Evolutionary conservation across 2,329 filamentous ascomycete species (phyloP).

Genomic region (Aspergillus pseudotamarii): DNA sequence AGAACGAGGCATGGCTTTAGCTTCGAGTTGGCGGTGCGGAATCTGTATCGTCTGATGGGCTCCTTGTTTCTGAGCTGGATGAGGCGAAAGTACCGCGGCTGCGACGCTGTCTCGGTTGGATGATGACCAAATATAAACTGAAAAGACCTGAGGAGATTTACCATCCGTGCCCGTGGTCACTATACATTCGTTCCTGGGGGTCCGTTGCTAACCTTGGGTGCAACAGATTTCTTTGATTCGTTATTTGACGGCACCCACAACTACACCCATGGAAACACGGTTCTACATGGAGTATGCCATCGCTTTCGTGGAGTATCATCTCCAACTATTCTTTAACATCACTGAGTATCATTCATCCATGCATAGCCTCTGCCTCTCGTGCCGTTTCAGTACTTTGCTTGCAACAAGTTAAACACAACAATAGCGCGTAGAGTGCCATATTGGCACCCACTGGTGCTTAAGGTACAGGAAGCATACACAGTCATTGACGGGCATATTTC

Average conservation of each 20-base stretch:
- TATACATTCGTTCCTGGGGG: not conserved
- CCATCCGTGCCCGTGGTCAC: not conserved
- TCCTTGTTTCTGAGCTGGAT: conserved; percentile 14
- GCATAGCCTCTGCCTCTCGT: not conserved
- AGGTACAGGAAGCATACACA: not conserved
- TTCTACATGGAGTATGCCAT: not conserved
- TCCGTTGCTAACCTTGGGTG: not conserved
- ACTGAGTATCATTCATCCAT: not conserved
- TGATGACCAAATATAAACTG: conserved; percentile 46
- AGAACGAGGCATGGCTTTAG: conserved; percentile 6
- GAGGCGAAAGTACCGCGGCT: conserved; percentile 33
- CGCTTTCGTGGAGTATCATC: not conserved
- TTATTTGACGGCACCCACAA: not conserved
- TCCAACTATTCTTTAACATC: not conserved
- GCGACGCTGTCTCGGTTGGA: conserved; percentile 31
- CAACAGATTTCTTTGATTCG: not conserved
- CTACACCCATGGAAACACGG: not conserved
- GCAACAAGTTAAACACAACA: not conserved
- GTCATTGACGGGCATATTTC: not conserved
- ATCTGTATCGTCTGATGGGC: conserved; percentile 9
- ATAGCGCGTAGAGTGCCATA: not conserved
- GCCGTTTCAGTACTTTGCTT: not conserved
- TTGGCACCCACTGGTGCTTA: not conserved
- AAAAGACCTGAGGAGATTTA: conserved; percentile 51
- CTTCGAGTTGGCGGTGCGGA: conserved; percentile 18